Evolutionary conservation across 768 basidiomycete genomes (phyloP).

Genomic region (Leccinum subgranulosum): DNA sequence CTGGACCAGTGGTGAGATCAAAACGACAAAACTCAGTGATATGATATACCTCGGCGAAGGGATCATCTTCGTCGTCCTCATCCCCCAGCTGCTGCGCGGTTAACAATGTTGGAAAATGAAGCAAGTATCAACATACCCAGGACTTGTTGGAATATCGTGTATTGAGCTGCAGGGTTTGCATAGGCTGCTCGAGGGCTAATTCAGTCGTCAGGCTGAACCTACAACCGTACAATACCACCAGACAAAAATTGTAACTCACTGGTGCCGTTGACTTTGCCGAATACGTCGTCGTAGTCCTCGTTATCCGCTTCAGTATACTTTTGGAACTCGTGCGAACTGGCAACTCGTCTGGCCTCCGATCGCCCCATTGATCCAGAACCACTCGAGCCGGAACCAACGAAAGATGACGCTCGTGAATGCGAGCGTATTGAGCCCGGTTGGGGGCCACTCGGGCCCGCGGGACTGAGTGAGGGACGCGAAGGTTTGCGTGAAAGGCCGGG

Average conservation of each 20-base stretch:
- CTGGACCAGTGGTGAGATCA: slow-evolving; percentile 33
- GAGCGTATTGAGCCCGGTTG: slow-evolving; percentile 32
- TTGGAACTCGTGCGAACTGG: slow-evolving; percentile 63
- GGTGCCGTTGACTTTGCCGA: slow-evolving; percentile 70
- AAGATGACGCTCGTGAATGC: slow-evolving; percentile 61
- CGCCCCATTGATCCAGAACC: slow-evolving; percentile 59
- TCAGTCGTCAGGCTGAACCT: slow-evolving; percentile 1
- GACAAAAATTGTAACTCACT: slow-evolving; percentile 43
- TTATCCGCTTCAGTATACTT: slow-evolving; percentile 89
- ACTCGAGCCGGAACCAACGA: slow-evolving; percentile 40
- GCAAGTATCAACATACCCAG: slow-evolving; percentile 52
- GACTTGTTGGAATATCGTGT: slow-evolving; percentile 87
- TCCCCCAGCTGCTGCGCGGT: slow-evolving; percentile 58
- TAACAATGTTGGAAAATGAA: neutral
- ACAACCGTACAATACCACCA: neutral
- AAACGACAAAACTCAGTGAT: neutral
- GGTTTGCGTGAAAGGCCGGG: slow-evolving; percentile 50
- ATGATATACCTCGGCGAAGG: slow-evolving; percentile 79
- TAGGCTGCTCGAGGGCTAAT: slow-evolving; percentile 54
- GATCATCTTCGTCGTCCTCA: slow-evolving; percentile 90
- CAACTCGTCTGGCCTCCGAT: slow-evolving; percentile 54
- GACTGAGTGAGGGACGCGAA: slow-evolving; percentile 53
- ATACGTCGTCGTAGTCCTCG: slow-evolving; percentile 94
- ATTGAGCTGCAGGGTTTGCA: slow-evolving; percentile 79
- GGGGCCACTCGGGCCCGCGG: slow-evolving; percentile 32